Evolutionary conservation across 257 asterid species (phyloP).

Genomic region (Capsicum baccatum): DNA sequence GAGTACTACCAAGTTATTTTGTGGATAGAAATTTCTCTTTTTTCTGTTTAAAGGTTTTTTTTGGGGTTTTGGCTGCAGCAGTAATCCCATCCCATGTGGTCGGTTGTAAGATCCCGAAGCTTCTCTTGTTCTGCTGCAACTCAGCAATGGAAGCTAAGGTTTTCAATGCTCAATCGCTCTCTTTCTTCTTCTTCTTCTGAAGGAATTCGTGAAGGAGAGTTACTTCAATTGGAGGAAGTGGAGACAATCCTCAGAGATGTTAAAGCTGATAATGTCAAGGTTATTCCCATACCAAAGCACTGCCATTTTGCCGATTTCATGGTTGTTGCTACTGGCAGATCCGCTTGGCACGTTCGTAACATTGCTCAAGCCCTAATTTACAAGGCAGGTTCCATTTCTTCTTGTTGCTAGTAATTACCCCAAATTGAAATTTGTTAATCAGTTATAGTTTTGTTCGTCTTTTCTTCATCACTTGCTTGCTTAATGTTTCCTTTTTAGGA

Average conservation of each 20-base stretch:
- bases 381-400: slow-evolving; percentile 57
- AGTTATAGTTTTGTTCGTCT: too few relatives aligned
- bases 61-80: background rate
- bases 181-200: slow-evolving; percentile 39
- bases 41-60: background rate
- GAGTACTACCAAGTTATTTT: too few relatives aligned
- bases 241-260: slow-evolving; percentile 77
- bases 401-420: background rate
- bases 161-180: slow-evolving; percentile 39
- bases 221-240: slow-evolving; percentile 82
- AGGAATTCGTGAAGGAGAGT: slow-evolving; percentile 34
- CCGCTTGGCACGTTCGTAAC: slow-evolving; percentile 96
- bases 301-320: slow-evolving; percentile 78
- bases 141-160: slow-evolving; percentile 42
- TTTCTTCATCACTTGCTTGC: too few relatives aligned
- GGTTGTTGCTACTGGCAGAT: slow-evolving; percentile 91
- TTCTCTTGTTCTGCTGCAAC: slow-evolving; percentile 39
- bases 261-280: slow-evolving; percentile 79
- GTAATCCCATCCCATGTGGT: slow-evolving; percentile 51
- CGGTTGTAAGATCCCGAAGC: slow-evolving; percentile 57
- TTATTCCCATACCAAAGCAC: slow-evolving; percentile 65
- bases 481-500: too few relatives aligned
- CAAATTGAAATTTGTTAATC: too few relatives aligned
- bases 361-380: slow-evolving; percentile 90
- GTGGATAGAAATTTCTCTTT: too few relatives aligned